Evolutionary conservation across 139 green algal species (phyloP), one percentile per base, ranked within the genome.

Genomic region (Chlamydomonas sp.): DNA sequence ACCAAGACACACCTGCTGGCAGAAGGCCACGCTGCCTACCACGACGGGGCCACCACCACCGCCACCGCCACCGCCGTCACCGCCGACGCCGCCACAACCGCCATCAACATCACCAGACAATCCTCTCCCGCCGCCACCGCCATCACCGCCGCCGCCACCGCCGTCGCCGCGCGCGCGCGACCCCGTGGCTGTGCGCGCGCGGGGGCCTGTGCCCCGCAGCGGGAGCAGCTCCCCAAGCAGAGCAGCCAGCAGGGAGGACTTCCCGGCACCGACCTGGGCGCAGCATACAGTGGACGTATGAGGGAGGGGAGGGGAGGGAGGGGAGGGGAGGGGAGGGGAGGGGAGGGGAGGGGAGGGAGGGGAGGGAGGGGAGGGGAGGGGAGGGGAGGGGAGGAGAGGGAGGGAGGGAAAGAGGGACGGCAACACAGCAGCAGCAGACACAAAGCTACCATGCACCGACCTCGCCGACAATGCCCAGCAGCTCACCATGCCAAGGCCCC

Each of bases 171-270:
- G n/a, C n/a, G n/a, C n/a, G n/a, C n/a, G n/a, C n/a, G n/a, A n/a
- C n/a, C n/a, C n/a, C n/a, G n/a, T n/a, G n/a, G n/a, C n/a, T n/a
- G n/a, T n/a, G n/a, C n/a, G n/a, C n/a, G n/a, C n/a, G n/a, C n/a
- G n/a, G n/a, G n/a, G n/a, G n/a, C n/a, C n/a, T n/a, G n/a, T n/a
- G n/a, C n/a, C n/a, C 37, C 28, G 13, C 5, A 79, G 37, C 3
- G 76, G 79, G 70, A 84, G 74, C 49, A 94, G 69, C 79, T 95
- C 88, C 0, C 83, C 83, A 20, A 95, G 76, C 58, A 94, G 74
- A 1, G 79, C 83, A 2, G 74, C 67, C 72, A 95, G 81, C n/a
- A 95, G 35, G 37, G 76, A 84, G 63, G 49, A 82, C 77, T 95
- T 95, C 57, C 89, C 89, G 31, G 60, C 5, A 2, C 61, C 64